phyloP scores from a whole-genome alignment of 345 rosid species.

The Eucalyptus dawsonii region DNA sequence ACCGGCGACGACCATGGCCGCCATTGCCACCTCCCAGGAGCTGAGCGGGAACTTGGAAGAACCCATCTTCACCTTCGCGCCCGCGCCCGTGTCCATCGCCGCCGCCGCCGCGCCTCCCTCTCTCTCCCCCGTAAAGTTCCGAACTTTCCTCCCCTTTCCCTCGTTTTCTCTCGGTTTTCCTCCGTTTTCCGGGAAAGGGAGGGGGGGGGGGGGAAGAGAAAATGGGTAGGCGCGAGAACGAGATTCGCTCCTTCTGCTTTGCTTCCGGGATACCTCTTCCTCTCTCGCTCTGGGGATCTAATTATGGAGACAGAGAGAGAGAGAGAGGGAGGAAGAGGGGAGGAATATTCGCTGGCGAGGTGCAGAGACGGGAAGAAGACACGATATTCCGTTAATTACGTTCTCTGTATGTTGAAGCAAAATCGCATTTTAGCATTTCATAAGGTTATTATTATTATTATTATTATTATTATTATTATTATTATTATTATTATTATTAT shows the following conservation, averaged over 20 bases:
- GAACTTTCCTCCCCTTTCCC: conserved; percentile 6
- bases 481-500: too few relatives aligned
- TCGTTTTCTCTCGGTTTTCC: background rate
- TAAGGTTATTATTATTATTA: background rate
- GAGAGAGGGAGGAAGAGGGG: background rate
- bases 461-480: background rate
- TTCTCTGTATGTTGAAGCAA: background rate
- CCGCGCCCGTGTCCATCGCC: background rate
- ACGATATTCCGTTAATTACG: background rate
- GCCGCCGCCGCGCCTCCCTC: background rate
- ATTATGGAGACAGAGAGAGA: background rate
- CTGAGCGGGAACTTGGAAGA: conserved; percentile 29
- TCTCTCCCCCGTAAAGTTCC: conserved; percentile 1
- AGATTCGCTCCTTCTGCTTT: background rate
- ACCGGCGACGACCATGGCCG: conserved; percentile 46
- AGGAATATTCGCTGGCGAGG: conserved; percentile 2
- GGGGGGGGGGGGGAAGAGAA: background rate
- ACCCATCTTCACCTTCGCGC: background rate
- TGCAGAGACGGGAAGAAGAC: background rate
- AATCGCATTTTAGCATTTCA: background rate
- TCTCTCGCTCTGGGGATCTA: background rate
- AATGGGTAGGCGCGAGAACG: background rate
- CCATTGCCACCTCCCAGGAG: conserved; percentile 56
- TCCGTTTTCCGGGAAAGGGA: background rate
- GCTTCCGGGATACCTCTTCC: background rate